Evolutionary conservation across 192 early-diverging fungal species (phyloP).

Genomic region (Chytriomyces sp.): DNA sequence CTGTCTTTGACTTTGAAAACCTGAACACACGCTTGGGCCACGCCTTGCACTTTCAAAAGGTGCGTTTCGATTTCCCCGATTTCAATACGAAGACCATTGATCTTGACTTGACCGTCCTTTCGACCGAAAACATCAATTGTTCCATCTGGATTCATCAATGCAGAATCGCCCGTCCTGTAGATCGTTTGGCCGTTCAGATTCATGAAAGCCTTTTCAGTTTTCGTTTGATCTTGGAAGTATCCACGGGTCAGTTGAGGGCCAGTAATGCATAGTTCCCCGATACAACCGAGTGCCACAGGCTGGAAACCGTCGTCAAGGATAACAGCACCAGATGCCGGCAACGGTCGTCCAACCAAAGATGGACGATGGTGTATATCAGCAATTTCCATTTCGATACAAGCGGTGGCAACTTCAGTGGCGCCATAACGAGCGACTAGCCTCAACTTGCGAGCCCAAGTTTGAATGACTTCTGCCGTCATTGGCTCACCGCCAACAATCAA

Average conservation of each 20-base stretch:
- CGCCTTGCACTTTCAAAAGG: conserved; percentile 2
- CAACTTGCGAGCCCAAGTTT: too few species aligned
- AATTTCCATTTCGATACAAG: too few species aligned
- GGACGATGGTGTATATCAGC: not conserved
- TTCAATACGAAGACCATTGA: conserved; percentile 56
- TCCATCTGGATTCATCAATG: conserved; percentile 26
- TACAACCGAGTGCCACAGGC: conserved; percentile 41
- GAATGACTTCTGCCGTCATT: too few species aligned
- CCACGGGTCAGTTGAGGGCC: conserved; percentile 48
- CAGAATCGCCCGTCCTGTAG: conserved; percentile 46
- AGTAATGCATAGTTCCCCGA: conserved; percentile 53
- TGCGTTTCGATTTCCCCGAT: conserved; percentile 34
- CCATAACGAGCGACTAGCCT: too few species aligned
- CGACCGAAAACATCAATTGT: conserved; percentile 49
- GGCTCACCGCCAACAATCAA: too few species aligned
- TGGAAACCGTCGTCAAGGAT: too few species aligned
- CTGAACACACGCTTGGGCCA: too few species aligned
- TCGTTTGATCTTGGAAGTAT: conserved; percentile 48
- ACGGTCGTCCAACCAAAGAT: too few species aligned
- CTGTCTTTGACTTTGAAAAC: too few species aligned
- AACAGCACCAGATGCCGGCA: too few species aligned
- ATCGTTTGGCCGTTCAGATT: conserved; percentile 18
- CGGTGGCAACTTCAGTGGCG: too few species aligned
- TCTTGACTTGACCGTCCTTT: conserved; percentile 57
- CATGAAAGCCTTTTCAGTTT: conserved; percentile 45